A percentile compares a stretch with the other conserved stretches of the same genome.
These are phyloP conservation scores for Capronia epimyces DNA, from an alignment of 2,329 filamentous ascomycete species.

Conservation along the genomic window DNA sequence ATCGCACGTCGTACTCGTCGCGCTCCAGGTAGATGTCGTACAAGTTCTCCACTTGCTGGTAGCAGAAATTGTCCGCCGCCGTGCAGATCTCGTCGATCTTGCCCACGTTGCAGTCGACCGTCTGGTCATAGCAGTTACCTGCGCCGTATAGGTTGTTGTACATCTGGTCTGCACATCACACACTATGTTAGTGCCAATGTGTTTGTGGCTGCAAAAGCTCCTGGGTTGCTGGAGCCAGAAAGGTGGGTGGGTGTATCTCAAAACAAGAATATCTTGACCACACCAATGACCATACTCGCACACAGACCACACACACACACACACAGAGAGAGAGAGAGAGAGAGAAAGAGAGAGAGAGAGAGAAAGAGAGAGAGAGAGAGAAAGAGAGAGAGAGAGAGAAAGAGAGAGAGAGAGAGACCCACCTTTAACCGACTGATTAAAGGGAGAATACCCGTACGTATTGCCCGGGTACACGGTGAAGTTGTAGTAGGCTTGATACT, in stretches of 20 bases:
- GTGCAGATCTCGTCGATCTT: conserved; percentile 47
- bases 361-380: neutral
- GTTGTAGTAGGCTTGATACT: conserved; percentile 39
- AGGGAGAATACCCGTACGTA: conserved; percentile 34
- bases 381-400: neutral
- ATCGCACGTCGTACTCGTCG: conserved; percentile 49
- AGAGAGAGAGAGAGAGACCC: conserved; percentile 26
- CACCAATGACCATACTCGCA: too few relatives aligned
- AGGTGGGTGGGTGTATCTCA: too few relatives aligned
- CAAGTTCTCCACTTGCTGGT: conserved; percentile 47
- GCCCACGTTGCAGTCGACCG: conserved; percentile 50
- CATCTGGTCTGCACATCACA: conserved; percentile 39
- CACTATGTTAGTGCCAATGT: neutral
- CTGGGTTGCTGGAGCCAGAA: too few relatives aligned
- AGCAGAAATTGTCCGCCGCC: conserved; percentile 53
- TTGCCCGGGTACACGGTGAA: conserved; percentile 36
- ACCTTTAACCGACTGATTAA: conserved; percentile 32
- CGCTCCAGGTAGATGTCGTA: conserved; percentile 50
- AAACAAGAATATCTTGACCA: too few relatives aligned
- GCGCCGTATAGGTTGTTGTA: conserved; percentile 57
- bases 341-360: neutral
- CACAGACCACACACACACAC: too few relatives aligned
- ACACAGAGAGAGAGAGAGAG: neutral
- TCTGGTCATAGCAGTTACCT: conserved; percentile 56
- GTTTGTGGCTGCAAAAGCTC: too few relatives aligned